Conservation (phyloP, 257 asterid genomes). For the Ligustrum vulgare region DNA sequence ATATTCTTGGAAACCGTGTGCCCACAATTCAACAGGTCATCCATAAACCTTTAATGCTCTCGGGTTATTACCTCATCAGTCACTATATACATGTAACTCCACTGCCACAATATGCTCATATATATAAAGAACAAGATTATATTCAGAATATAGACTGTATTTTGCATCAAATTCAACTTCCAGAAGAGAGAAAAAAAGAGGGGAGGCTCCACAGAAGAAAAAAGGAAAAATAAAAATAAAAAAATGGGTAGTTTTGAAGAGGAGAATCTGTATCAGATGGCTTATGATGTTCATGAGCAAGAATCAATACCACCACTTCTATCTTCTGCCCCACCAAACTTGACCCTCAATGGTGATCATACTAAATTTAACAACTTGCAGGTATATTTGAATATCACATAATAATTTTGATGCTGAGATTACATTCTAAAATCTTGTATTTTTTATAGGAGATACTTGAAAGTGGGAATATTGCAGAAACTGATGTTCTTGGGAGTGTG, state of each 20-base stretch:
- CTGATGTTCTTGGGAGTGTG: conserved; percentile 20
- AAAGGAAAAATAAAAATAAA: no score
- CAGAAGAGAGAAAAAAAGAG: neutral
- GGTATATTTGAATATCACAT: conserved; percentile 5
- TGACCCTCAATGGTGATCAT: neutral
- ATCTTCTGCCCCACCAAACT: neutral
- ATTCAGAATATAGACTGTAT: neutral
- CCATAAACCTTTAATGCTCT: neutral
- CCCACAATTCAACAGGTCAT: neutral
- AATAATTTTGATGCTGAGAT: neutral
- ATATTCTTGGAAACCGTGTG: conserved; percentile 7
- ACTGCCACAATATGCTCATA: neutral
- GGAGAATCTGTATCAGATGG: conserved; percentile 27
- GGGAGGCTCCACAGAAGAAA: neutral
- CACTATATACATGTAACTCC: neutral
- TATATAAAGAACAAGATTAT: neutral
- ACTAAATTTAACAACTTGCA: conserved; percentile 22
- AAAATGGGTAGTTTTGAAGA: conserved; percentile 31
- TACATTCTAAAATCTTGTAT: neutral
- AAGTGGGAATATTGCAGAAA: conserved; percentile 18
- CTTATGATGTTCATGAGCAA: conserved; percentile 22
- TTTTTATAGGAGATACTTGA: conserved; percentile 27
- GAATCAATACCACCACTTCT: conserved; percentile 7
- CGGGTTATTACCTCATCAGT: neutral
- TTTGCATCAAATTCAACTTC: neutral